Conservation (phyloP, 352 stramenopile genomes). For the Globisporangium carolinianum region DNA sequence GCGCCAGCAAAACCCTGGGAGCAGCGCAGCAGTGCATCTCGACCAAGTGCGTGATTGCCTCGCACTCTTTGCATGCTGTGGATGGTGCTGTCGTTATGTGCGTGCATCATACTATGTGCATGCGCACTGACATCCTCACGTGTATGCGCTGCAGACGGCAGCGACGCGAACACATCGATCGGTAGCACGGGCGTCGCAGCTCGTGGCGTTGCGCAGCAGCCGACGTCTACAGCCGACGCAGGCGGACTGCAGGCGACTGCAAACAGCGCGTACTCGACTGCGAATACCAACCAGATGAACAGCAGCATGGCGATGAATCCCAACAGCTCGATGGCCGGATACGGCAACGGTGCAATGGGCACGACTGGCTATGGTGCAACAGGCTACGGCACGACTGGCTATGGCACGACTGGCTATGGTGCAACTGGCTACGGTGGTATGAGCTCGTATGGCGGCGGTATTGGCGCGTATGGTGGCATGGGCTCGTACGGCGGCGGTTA, state of each 20-base stretch:
- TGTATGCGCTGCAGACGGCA: background rate
- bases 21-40: slow-evolving; percentile 19
- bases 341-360: slow-evolving; percentile 13
- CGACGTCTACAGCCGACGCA: background rate
- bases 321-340: slow-evolving; percentile 13
- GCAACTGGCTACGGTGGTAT: slow-evolving; percentile 20
- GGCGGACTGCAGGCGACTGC: slow-evolving; percentile 2
- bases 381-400: slow-evolving; percentile 13
- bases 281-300: slow-evolving; percentile 6
- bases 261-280: slow-evolving; percentile 5
- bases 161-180: slow-evolving; percentile 3
- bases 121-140: background rate
- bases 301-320: slow-evolving; percentile 11
- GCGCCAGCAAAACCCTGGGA: slow-evolving; percentile 50
- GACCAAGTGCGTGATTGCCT: slow-evolving; percentile 15
- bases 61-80: slow-evolving; percentile 1
- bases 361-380: slow-evolving; percentile 19
- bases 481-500: slow-evolving; percentile 14
- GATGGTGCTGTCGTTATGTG: background rate
- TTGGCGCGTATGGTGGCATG: slow-evolving; percentile 17
- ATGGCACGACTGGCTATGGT: slow-evolving; percentile 12
- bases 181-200: background rate
- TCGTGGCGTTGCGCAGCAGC: background rate
- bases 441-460: slow-evolving; percentile 6
- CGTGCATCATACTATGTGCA: background rate